Conservation (phyloP, 352 stramenopile genomes). For the Thraustochytrium sp. region DNA sequence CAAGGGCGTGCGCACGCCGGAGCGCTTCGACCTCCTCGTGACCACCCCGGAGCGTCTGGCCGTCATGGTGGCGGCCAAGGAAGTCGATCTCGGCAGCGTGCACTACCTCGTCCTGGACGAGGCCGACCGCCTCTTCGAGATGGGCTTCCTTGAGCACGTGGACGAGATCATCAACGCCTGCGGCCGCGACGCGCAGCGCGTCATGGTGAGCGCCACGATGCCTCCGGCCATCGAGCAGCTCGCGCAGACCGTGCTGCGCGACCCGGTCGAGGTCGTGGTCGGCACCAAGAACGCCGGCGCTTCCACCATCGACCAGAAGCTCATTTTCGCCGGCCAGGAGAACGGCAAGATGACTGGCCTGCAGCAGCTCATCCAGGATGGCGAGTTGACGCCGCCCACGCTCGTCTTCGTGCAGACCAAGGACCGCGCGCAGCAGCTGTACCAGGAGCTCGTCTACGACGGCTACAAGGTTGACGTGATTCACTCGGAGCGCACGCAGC, state of each 20-base stretch:
- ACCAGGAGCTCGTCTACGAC: slow-evolving; percentile 95
- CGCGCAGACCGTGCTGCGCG: slow-evolving; percentile 87
- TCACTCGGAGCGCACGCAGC: slow-evolving; percentile 85
- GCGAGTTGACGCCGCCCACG: slow-evolving; percentile 86
- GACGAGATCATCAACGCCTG: slow-evolving; percentile 81
- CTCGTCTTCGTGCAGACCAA: slow-evolving; percentile 98
- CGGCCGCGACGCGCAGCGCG: slow-evolving; percentile 62
- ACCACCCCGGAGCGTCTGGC: slow-evolving; percentile 91
- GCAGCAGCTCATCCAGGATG: slow-evolving; percentile 74
- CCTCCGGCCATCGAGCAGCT: slow-evolving; percentile 84
- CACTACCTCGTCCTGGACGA: slow-evolving; percentile 95
- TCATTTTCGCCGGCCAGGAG: slow-evolving; percentile 98
- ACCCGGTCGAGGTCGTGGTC: slow-evolving; percentile 91
- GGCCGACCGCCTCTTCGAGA: slow-evolving; percentile 95
- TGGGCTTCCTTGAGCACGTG: slow-evolving; percentile 89
- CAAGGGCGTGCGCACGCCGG: not conserved
- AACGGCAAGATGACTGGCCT: slow-evolving; percentile 97
- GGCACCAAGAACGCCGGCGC: slow-evolving; percentile 77
- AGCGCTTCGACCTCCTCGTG: slow-evolving; percentile 85
- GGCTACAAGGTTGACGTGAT: slow-evolving; percentile 93
- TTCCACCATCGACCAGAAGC: slow-evolving; percentile 78
- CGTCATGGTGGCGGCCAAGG: slow-evolving; percentile 70
- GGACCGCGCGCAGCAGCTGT: slow-evolving; percentile 93
- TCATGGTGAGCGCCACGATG: slow-evolving; percentile 97
- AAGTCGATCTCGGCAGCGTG: slow-evolving; percentile 74